Conservation (phyloP, 257 asterid genomes). For the Salvia hispanica region DNA sequence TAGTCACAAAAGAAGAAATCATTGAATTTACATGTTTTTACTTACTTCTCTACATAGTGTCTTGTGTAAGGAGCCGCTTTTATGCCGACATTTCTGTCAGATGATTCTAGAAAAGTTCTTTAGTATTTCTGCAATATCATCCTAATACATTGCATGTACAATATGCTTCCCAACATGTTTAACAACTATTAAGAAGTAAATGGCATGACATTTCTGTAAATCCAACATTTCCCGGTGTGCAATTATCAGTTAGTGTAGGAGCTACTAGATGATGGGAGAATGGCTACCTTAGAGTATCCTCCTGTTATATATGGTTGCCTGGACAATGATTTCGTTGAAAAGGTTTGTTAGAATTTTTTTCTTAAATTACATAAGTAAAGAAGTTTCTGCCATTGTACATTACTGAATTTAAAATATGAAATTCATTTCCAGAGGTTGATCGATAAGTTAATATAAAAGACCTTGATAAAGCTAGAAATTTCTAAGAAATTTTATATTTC, state of each 20-base stretch:
- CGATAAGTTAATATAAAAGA: background rate
- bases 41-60: background rate
- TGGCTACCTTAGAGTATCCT: constrained; percentile 87
- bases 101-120: constrained; percentile 2
- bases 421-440: background rate
- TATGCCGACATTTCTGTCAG: background rate
- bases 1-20: constrained; percentile 4
- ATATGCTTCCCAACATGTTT: background rate
- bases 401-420: constrained; percentile 12
- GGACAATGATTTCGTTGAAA: constrained; percentile 62
- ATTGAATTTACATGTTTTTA: background rate
- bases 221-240: constrained; percentile 30
- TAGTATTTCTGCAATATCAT: background rate
- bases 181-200: background rate
- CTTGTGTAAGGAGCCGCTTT: background rate
- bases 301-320: constrained; percentile 74
- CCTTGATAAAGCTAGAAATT: background rate
- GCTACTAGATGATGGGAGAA: constrained; percentile 70
- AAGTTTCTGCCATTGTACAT: constrained; percentile 6
- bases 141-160: background rate
- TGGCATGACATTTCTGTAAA: background rate
- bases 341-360: constrained; percentile 50
- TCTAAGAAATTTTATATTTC: too few relatives aligned
- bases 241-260: constrained; percentile 74
- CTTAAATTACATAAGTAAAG: background rate